Base-by-base conservation (phyloP, 345 rosid species). In the Hibiscus tridactylites region DNA sequence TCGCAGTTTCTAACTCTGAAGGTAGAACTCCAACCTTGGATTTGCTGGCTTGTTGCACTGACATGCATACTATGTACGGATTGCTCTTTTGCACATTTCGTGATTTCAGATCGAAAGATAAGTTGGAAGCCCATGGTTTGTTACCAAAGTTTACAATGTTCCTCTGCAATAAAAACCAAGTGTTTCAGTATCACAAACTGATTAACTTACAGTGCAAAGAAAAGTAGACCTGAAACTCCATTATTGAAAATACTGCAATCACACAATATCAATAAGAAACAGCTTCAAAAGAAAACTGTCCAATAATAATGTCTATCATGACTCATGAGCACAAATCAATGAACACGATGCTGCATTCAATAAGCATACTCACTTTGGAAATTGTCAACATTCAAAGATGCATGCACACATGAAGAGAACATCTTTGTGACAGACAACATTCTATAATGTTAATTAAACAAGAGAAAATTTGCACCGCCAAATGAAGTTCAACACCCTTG, bases 1-100 rank as follows among this genome's bases (percentile, higher is more conserved):
- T 85, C 24, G 86, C 86, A 73, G 83, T 86, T 78, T 95, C 97
- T 46, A 92, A 88, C 60, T 83, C 83, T 61, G 88, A 47, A 19
- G 99, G 99, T 58, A 89, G 74, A 80, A 92, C 92, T 2, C 85
- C 81, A 83, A 89, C 88, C 84, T 92, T 92, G 37, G 92, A 79
- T 74, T 56, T 79, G 79, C 84, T 85, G 61, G 92, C 87, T 79
- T 95, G 93, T 73, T 95, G 96, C 74, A 90, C 82, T 70, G 99
- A 95, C 97, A 90, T 88, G 77, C 96, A 83, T 44, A 92, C 70
- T 13, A 70, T 70, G 19, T 35, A 68, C 24, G 60, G 82, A 61
- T 78, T 81, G 21, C 59, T 78, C 70, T 77, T 76, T 58, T 50
- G 73, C 42, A 69, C 64, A 68, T 79, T 85, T 58, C 74, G 74